phyloP scores from a whole-genome alignment of 768 basidiomycete genomes.

The Leccinum subtestaceum region DNA sequence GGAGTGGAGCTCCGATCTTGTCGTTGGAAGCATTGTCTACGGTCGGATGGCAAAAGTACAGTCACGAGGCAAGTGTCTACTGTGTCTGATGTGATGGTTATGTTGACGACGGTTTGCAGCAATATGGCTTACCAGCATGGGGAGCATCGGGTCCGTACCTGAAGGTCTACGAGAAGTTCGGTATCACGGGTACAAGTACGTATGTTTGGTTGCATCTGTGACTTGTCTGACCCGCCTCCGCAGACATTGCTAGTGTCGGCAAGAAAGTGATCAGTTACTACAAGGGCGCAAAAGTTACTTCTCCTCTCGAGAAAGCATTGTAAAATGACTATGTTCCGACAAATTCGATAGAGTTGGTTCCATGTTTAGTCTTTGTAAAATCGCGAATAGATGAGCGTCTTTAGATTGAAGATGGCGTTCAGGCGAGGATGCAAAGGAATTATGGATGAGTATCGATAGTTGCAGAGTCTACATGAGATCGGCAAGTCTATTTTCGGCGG shows the following conservation, averaged over 20 bases:
- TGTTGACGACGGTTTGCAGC: constrained; percentile 35
- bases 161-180: constrained; percentile 90
- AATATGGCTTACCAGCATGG: constrained; percentile 73
- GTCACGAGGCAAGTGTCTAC: constrained; percentile 61
- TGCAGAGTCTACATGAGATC: constrained; percentile 23
- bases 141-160: constrained; percentile 89
- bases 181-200: constrained; percentile 73
- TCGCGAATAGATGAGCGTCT: constrained; percentile 7
- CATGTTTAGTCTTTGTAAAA: constrained; percentile 16
- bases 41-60: constrained; percentile 85
- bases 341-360: constrained; percentile 1
- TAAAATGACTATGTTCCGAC: constrained; percentile 19
- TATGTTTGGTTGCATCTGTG: constrained; percentile 14
- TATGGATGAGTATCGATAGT: constrained; percentile 19
- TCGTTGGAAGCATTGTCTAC: constrained; percentile 85
- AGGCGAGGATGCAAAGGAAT: neutral
- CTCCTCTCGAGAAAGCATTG: constrained; percentile 76
- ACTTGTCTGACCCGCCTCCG: constrained; percentile 8
- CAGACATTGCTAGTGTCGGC: constrained; percentile 75
- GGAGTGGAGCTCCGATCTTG: constrained; percentile 86
- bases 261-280: constrained; percentile 89
- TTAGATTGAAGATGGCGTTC: neutral
- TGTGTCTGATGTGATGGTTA: neutral
- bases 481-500: constrained; percentile 55
- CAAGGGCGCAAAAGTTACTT: constrained; percentile 68